These are phyloP conservation scores for Phytophthora pinifolia DNA, from an alignment of 352 stramenopile species.

Conservation along the genomic window DNA sequence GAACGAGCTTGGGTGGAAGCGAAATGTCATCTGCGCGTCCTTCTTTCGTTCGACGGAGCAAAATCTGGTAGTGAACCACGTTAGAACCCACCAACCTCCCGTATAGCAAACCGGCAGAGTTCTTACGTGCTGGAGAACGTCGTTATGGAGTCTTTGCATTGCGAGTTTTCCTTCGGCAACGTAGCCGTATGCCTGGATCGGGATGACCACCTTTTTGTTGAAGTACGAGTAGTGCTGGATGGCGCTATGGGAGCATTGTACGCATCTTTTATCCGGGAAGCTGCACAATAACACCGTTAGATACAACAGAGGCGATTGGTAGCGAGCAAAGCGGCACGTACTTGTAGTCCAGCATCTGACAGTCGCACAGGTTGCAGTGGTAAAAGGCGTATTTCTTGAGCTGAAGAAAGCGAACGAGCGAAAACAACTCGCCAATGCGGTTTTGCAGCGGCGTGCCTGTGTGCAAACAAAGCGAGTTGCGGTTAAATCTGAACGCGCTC, in stretches of 20 bases:
- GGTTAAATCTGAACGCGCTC: too few relatives aligned
- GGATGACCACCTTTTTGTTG: conserved; percentile 98
- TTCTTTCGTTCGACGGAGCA: conserved; percentile 98
- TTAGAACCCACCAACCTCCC: neutral
- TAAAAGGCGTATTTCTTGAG: conserved; percentile 98
- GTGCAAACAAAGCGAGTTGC: conserved; percentile 8
- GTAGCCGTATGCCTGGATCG: conserved; percentile 96
- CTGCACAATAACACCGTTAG: conserved; percentile 28
- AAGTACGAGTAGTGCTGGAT: conserved; percentile 98
- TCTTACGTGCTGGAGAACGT: conserved; percentile 88
- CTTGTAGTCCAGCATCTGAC: conserved; percentile 96
- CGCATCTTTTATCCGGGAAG: conserved; percentile 84
- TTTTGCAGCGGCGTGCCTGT: conserved; percentile 94
- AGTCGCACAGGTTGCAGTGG: conserved; percentile 94
- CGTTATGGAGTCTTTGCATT: conserved; percentile 97
- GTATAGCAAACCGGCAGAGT: neutral
- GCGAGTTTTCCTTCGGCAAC: conserved; percentile 91
- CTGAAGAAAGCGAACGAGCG: conserved; percentile 96
- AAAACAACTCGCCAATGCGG: conserved; percentile 95
- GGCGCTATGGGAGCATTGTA: conserved; percentile 91
- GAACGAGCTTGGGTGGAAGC: conserved; percentile 87
- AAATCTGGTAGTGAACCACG: conserved; percentile 58
- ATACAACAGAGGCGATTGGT: too few relatives aligned
- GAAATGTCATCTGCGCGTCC: conserved; percentile 96
- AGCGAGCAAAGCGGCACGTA: too few relatives aligned